Conservation (phyloP, 2,329 filamentous ascomycete genomes). For the Fusarium pseudonygamai region DNA sequence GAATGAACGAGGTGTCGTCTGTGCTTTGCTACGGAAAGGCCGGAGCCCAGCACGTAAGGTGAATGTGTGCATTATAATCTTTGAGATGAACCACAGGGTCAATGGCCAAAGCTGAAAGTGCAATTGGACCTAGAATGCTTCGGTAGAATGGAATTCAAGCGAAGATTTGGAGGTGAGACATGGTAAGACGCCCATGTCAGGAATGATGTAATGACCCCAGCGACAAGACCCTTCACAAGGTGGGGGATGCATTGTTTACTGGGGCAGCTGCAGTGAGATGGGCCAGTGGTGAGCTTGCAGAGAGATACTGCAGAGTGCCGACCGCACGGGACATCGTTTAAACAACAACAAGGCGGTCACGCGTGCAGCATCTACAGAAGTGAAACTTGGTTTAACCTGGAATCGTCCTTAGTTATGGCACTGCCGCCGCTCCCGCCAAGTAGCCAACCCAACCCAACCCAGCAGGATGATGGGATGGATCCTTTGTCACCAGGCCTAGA, state of each 20-base stretch:
- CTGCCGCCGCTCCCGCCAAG: constrained; percentile 21
- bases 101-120: neutral
- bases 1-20: neutral
- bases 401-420: neutral
- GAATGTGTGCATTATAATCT: constrained; percentile 4
- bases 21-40: constrained; percentile 6
- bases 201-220: constrained; percentile 24
- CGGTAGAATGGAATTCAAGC: constrained; percentile 1
- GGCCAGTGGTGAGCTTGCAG: constrained; percentile 8
- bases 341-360: constrained; percentile 18
- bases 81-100: neutral
- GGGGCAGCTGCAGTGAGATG: constrained; percentile 5
- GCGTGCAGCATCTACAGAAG: constrained; percentile 20
- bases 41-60: constrained; percentile 13
- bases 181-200: neutral
- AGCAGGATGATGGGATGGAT: neutral
- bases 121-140: constrained; percentile 12
- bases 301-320: neutral
- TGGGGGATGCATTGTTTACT: constrained; percentile 9
- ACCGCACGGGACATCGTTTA: constrained; percentile 16
- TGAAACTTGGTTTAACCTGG: constrained; percentile 19
- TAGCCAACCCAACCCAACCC: neutral
- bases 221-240: constrained; percentile 15
- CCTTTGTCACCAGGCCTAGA: constrained; percentile 17
- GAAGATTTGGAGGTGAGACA: constrained; percentile 17